Percentiles rank a stretch among this genome's conserved stretches.
These are phyloP conservation scores for Chaetomiaceae sp. DNA, from an alignment of 2,329 filamentous ascomycete species.

Conservation along the genomic window DNA sequence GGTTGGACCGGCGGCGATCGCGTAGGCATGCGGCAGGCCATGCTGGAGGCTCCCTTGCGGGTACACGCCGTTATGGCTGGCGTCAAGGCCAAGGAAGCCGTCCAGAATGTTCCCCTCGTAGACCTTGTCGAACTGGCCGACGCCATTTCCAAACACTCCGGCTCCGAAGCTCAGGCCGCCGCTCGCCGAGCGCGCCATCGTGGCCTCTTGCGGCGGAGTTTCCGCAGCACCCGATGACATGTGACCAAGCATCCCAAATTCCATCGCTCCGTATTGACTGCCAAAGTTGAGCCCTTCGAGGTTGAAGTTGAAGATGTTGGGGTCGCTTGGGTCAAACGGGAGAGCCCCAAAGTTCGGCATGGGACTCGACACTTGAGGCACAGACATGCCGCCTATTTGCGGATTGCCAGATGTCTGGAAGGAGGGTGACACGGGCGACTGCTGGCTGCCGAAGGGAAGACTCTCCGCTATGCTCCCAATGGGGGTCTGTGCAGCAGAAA, in stretches of 20 bases:
- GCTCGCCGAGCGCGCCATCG: slow-evolving; percentile 38
- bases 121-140: slow-evolving; percentile 44
- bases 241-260: slow-evolving; percentile 93
- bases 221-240: slow-evolving; percentile 91
- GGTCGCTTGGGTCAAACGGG: slow-evolving; percentile 87
- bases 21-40: slow-evolving; percentile 60
- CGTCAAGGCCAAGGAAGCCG: slow-evolving; percentile 51
- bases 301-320: slow-evolving; percentile 92
- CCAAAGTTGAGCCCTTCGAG: slow-evolving; percentile 91
- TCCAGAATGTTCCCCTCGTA: slow-evolving; percentile 49
- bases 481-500: slow-evolving; percentile 42
- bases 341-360: slow-evolving; percentile 48
- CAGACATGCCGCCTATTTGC: slow-evolving; percentile 43
- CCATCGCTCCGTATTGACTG: slow-evolving; percentile 90
- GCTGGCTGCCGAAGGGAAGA: slow-evolving; percentile 57
- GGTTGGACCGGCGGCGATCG: slow-evolving; percentile 58
- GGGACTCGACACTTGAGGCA: slow-evolving; percentile 47
- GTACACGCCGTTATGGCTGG: slow-evolving; percentile 43
- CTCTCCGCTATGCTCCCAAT: slow-evolving; percentile 44
- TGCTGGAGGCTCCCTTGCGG: slow-evolving; percentile 56
- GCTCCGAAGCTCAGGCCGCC: slow-evolving; percentile 39
- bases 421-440: slow-evolving; percentile 69
- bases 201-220: slow-evolving; percentile 62
- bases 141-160: slow-evolving; percentile 49
- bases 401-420: slow-evolving; percentile 56